Conservation (phyloP, 768 basidiomycete genomes). For the Trametes villosa region DNA sequence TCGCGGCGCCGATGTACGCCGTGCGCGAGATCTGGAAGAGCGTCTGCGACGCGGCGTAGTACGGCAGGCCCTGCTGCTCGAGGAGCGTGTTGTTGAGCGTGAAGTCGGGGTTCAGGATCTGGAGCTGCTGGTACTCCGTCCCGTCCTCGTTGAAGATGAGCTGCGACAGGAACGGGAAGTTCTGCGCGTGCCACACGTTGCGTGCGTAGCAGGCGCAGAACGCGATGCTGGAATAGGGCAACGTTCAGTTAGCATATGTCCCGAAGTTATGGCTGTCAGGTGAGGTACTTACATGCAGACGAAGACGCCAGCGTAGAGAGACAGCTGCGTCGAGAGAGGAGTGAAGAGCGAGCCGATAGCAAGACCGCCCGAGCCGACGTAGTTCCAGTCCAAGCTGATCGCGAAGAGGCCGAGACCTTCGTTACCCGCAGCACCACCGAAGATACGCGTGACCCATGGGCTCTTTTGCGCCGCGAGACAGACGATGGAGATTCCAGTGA, state of each 20-base stretch:
- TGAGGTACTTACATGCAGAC: constrained; percentile 39
- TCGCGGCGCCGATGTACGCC: constrained; percentile 48
- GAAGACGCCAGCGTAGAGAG: constrained; percentile 28
- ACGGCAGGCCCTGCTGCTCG: constrained; percentile 49
- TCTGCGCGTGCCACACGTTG: constrained; percentile 60
- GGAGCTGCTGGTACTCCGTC: constrained; percentile 52
- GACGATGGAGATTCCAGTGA: constrained; percentile 66
- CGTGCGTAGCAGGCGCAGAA: constrained; percentile 48
- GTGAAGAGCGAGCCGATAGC: constrained; percentile 47
- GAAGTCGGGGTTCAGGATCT: constrained; percentile 57
- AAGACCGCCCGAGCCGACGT: constrained; percentile 35
- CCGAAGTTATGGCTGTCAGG: constrained; percentile 34
- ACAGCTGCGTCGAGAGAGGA: constrained; percentile 27
- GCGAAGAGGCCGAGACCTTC: constrained; percentile 63
- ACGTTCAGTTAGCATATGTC: not conserved
- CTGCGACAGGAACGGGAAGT: constrained; percentile 54
- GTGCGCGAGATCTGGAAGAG: constrained; percentile 36
- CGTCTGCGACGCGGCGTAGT: constrained; percentile 51
- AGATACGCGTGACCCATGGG: constrained; percentile 55
- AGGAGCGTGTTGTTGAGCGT: constrained; percentile 54
- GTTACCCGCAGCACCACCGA: constrained; percentile 66
- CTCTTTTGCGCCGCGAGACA: constrained; percentile 56
- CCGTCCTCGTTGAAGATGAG: constrained; percentile 48
- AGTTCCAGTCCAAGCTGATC: constrained; percentile 63
- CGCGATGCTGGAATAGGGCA: constrained; percentile 13